Conservation (phyloP, 1,139 yeast genomes). For the Pichia inconspicua region DNA sequence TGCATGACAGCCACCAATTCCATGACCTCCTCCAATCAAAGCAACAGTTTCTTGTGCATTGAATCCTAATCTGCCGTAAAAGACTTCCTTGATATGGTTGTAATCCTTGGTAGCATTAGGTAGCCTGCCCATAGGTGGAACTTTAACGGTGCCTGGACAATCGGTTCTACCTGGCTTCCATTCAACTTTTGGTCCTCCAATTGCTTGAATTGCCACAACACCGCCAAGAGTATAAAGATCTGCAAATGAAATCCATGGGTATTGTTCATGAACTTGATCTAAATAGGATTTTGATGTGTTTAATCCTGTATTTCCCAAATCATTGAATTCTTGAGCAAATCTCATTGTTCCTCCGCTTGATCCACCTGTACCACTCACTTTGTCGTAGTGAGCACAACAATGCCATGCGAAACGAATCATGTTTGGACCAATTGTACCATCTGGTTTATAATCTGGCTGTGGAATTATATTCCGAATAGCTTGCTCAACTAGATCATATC, state of each 20-base stretch:
- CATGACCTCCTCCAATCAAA: constrained; percentile 53
- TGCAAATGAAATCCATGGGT: constrained; percentile 54
- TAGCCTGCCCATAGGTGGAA: constrained; percentile 56
- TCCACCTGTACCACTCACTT: constrained; percentile 49
- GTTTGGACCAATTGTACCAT: constrained; percentile 59
- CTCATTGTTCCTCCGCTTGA: constrained; percentile 65
- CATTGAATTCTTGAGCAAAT: constrained; percentile 40
- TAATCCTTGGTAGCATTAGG: constrained; percentile 51
- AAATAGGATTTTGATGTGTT: constrained; percentile 48
- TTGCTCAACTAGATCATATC: constrained; percentile 24
- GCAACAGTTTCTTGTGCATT: constrained; percentile 58
- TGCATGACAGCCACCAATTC: constrained; percentile 57
- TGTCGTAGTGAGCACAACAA: constrained; percentile 60
- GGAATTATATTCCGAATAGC: constrained; percentile 23
- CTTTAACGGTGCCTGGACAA: constrained; percentile 41
- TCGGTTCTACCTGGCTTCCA: constrained; percentile 63
- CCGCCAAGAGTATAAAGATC: constrained; percentile 66
- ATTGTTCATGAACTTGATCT: constrained; percentile 49
- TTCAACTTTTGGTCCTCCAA: constrained; percentile 52
- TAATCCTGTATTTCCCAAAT: constrained; percentile 52
- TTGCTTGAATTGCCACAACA: constrained; percentile 47
- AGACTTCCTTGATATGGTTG: constrained; percentile 47
- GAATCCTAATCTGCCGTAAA: constrained; percentile 51
- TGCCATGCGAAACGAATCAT: constrained; percentile 64
- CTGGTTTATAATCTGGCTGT: constrained; percentile 38